Conservation (phyloP, 1,284 basidiomycete genomes). For the Phlebopus sp. region DNA sequence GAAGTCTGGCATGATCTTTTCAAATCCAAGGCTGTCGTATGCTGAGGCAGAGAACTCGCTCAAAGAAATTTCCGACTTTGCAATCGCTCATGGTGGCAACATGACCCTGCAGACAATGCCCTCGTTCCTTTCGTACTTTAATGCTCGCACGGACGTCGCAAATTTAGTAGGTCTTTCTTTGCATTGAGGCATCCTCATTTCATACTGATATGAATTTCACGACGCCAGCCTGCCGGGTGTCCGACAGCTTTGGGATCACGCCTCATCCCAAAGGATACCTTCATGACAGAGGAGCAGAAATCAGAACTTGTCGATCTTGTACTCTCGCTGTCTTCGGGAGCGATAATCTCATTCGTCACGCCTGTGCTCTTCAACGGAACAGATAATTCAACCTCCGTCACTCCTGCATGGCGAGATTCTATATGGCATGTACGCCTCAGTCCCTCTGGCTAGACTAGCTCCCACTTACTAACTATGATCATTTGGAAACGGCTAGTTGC, state of each 20-base stretch:
- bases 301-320: constrained; percentile 22
- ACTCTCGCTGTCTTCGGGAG: constrained; percentile 22
- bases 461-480: no score
- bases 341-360: constrained; percentile 34
- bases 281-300: constrained; percentile 24
- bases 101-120: constrained; percentile 33
- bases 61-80: constrained; percentile 31
- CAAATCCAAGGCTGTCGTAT: constrained; percentile 30
- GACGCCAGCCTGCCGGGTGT: not conserved
- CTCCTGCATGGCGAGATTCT: constrained; percentile 44
- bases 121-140: constrained; percentile 33
- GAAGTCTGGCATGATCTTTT: constrained; percentile 5
- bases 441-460: no score
- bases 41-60: constrained; percentile 31
- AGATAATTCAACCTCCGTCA: constrained; percentile 42
- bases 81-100: constrained; percentile 28
- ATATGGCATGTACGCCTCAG: constrained; percentile 44
- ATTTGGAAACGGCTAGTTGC: constrained; percentile 22
- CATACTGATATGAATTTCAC: no score
- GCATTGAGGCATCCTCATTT: no score
- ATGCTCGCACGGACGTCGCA: not conserved
- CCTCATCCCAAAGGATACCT: constrained; percentile 29
- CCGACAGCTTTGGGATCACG: constrained; percentile 6
- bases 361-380: constrained; percentile 44
- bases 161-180: no score